Conservation (phyloP, 2,329 filamentous ascomycete genomes). For the Diaporthe sp. region DNA sequence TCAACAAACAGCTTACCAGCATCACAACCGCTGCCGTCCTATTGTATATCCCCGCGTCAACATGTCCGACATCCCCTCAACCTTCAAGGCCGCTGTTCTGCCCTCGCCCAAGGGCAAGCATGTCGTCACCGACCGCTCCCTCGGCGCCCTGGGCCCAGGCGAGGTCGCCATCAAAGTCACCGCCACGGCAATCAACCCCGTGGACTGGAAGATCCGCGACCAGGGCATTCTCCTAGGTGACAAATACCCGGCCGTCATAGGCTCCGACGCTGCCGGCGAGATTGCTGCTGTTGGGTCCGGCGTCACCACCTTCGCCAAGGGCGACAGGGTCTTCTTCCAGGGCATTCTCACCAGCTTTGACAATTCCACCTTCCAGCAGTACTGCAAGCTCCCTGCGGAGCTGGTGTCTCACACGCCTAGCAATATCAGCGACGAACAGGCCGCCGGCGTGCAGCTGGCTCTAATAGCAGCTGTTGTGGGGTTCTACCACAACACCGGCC, state of each 20-base stretch:
- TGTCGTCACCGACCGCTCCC: slow-evolving; percentile 33
- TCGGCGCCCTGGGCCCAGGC: slow-evolving; percentile 43
- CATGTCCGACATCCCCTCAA: slow-evolving; percentile 30
- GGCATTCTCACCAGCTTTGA: slow-evolving; percentile 51
- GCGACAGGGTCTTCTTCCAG: slow-evolving; percentile 56
- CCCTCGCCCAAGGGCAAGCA: slow-evolving; percentile 37
- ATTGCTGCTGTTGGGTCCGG: slow-evolving; percentile 50
- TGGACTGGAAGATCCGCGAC: slow-evolving; percentile 54
- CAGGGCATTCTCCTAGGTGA: slow-evolving; percentile 44
- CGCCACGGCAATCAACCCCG: slow-evolving; percentile 52
- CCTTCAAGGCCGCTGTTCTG: slow-evolving; percentile 40
- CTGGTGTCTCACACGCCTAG: slow-evolving; percentile 51
- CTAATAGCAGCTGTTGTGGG: slow-evolving; percentile 44
- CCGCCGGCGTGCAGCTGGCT: slow-evolving; percentile 46
- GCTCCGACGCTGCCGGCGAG: slow-evolving; percentile 52
- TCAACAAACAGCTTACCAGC: neutral
- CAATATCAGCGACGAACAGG: slow-evolving; percentile 50
- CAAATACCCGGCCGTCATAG: slow-evolving; percentile 51
- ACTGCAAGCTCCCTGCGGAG: slow-evolving; percentile 51
- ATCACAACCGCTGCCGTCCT: neutral
- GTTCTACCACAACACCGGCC: slow-evolving; percentile 44
- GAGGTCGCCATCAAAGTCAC: slow-evolving; percentile 44
- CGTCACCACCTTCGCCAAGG: slow-evolving; percentile 48
- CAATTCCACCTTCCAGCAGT: slow-evolving; percentile 54
- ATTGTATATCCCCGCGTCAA: neutral